Evolutionary conservation across 2,329 filamentous ascomycete species (phyloP), one percentile per base, ranked within the genome.

Genomic region (Teratosphaeria viscida): DNA sequence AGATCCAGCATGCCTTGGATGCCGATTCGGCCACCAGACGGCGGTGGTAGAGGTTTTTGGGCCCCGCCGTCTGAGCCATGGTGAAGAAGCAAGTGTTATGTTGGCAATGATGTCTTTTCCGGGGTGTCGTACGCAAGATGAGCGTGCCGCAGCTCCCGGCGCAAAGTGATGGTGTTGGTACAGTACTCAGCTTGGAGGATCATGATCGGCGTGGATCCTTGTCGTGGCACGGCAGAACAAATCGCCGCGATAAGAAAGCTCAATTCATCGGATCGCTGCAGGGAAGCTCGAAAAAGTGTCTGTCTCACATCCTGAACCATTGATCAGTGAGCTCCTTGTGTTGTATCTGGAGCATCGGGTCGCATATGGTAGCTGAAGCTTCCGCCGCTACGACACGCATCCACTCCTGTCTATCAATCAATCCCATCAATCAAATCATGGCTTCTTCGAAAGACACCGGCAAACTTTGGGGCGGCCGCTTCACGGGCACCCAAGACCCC

Each of bases 11-110:
- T 56, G 89, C 81, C 75, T 89, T 95, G 12, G 89, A 82, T 1
- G 87, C 82, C n/a, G 85, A 82, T 34, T 95, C 90, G 12, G 91
- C 91, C 39, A 97, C 92, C 66, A 85, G 89, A 56, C 92, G 88
- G 64, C 92, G 88, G 64, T 89, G 85, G 76, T 92, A 97, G 34
- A 88, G 75, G 70, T 97, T 97, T 52, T 70, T 69, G n/a, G 32
- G 34, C 3, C 43, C 43, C 16, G 16, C 43, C 19, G 43, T 10
- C 43, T 49, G 43, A 3, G 43, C 43, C 43, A 49, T 49, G 43
- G 43, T 49, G 16, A n/a, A 47, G 43, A 19, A n/a, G 12, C 12
- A n/a, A n/a, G 43, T 47, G 5, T 49, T 49, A 10, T 49, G 16
- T n/a, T 19, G 2, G 5, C 16, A 8, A 23, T 10, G 16, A 6